These are phyloP conservation scores for Phytophthora sp. DNA, from an alignment of 352 stramenopile genomes.

Conservation along the genomic window DNA sequence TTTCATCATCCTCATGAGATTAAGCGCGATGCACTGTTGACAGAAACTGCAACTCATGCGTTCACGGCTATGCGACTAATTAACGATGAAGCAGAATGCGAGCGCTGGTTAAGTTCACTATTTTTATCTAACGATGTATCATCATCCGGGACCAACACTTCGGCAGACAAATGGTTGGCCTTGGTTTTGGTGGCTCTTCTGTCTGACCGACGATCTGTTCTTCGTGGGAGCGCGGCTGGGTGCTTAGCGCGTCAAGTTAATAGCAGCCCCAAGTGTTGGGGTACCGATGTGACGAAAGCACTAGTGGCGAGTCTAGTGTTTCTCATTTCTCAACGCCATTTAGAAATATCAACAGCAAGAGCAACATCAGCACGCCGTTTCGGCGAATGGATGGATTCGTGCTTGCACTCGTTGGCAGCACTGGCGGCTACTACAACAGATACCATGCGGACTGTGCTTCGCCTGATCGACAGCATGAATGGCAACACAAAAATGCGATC, in stretches of 20 bases:
- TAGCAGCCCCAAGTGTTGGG: conserved; percentile 39
- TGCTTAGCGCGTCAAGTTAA: conserved; percentile 51
- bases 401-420: conserved; percentile 54
- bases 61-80: conserved; percentile 43
- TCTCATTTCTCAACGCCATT: conserved; percentile 45
- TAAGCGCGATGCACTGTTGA: not conserved
- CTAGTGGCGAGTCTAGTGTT: conserved; percentile 72
- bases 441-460: conserved; percentile 78
- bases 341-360: conserved; percentile 3
- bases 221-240: conserved; percentile 27
- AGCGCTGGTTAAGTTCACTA: conserved; percentile 48
- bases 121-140: conserved; percentile 19
- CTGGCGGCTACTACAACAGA: conserved; percentile 62
- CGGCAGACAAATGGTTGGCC: conserved; percentile 38
- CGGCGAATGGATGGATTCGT: conserved; percentile 44
- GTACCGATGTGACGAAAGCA: conserved; percentile 37
- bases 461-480: conserved; percentile 70
- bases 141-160: not conserved
- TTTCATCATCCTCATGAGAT: conserved; percentile 10
- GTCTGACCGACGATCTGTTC: conserved; percentile 33
- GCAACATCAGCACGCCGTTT: conserved; percentile 2
- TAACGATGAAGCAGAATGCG: conserved; percentile 12
- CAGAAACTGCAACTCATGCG: conserved; percentile 36
- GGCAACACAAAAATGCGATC: conserved; percentile 32
- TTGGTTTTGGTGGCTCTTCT: conserved; percentile 47